Evolutionary conservation across 176 grass and related monocot species (phyloP).

Genomic region (Aegilops longissima): DNA sequence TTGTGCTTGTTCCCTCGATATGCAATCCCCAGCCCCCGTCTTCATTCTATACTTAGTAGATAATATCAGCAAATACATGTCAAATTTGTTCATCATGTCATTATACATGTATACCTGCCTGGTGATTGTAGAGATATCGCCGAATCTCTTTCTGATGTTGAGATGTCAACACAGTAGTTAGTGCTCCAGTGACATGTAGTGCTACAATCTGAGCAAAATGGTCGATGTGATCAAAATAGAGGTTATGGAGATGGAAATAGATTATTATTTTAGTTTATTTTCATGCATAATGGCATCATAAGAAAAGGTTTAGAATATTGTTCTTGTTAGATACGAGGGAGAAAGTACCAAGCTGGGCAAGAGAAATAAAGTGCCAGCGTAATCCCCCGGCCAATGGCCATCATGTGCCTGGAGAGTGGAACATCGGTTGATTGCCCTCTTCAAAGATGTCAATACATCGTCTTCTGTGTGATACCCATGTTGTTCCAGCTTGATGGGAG

Average conservation of each 20-base stretch:
- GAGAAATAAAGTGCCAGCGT: slow-evolving; percentile 80
- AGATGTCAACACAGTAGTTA: slow-evolving; percentile 30
- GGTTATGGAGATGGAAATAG: not conserved
- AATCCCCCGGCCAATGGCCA: slow-evolving; percentile 89
- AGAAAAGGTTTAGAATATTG: not conserved
- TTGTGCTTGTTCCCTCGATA: slow-evolving; percentile 80
- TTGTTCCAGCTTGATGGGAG: slow-evolving; percentile 52
- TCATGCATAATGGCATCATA: not conserved
- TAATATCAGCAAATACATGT: not conserved
- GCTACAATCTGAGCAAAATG: slow-evolving; percentile 19
- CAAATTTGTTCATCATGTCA: not conserved
- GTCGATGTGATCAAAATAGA: not conserved
- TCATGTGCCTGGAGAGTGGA: slow-evolving; percentile 83
- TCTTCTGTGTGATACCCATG: slow-evolving; percentile 56
- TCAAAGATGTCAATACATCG: slow-evolving; percentile 47
- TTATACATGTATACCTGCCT: slow-evolving; percentile 35
- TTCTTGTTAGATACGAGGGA: not conserved
- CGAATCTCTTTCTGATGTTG: slow-evolving; percentile 63
- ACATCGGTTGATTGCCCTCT: slow-evolving; percentile 53
- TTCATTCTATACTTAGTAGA: slow-evolving; percentile 55
- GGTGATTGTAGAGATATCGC: slow-evolving; percentile 88
- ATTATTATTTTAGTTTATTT: too few species aligned
- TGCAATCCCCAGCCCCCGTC: slow-evolving; percentile 95
- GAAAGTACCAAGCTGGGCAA: slow-evolving; percentile 76
- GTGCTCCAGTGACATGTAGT: slow-evolving; percentile 55